Conservation (phyloP, 2,329 filamentous ascomycete species). For the Cordyceps fumosorosea region DNA sequence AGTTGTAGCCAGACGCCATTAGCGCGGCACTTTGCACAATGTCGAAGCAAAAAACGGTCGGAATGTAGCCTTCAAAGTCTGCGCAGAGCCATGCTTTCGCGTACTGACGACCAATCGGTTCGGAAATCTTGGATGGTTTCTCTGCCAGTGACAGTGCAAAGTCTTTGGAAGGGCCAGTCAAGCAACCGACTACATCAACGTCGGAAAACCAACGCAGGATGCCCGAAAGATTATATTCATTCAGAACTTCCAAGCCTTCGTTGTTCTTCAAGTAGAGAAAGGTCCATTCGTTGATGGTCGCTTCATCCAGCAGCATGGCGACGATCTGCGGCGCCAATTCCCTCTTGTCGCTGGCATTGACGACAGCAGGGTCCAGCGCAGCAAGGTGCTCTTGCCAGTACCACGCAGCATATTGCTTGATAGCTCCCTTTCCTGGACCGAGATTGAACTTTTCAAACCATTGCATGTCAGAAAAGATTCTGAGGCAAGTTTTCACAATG, state of each 20-base stretch:
- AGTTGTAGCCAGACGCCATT: conserved; percentile 31
- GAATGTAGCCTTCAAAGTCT: conserved; percentile 30
- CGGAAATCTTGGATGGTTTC: conserved; percentile 26
- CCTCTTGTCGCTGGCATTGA: conserved; percentile 25
- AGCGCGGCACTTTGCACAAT: conserved; percentile 36
- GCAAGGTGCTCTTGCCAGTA: conserved; percentile 39
- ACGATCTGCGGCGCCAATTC: conserved; percentile 28
- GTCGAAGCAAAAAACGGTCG: conserved; percentile 36
- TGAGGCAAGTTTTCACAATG: conserved; percentile 32
- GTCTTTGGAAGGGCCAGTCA: conserved; percentile 15
- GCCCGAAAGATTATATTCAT: conserved; percentile 31
- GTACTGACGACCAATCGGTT: conserved; percentile 33
- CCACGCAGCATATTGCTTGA: conserved; percentile 36
- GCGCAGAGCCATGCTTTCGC: conserved; percentile 32
- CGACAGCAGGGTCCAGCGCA: conserved; percentile 24
- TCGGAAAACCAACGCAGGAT: conserved; percentile 24
- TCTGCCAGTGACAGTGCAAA: conserved; percentile 25
- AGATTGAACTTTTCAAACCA: conserved; percentile 25
- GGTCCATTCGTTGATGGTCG: conserved; percentile 33
- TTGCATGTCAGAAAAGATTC: conserved; percentile 30
- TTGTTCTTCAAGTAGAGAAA: conserved; percentile 34
- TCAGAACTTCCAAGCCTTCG: conserved; percentile 36
- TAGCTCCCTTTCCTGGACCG: conserved; percentile 22
- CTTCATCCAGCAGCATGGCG: conserved; percentile 32
- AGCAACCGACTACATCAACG: conserved; percentile 16